Conservation (phyloP, 164 flowering plant species). For the Akebia trifoliata region DNA sequence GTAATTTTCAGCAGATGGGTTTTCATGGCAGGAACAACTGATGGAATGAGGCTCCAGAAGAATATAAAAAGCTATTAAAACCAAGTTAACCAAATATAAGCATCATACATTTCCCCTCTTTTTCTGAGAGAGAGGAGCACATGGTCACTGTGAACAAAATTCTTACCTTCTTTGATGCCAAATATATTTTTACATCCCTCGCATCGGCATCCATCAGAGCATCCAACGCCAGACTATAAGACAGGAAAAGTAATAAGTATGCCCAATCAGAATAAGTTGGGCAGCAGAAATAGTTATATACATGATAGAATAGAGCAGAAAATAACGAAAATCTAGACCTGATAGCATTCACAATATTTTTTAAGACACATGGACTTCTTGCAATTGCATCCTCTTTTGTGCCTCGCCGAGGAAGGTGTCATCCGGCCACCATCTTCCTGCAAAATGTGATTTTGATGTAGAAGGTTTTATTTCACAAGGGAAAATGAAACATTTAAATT, state of each 20-base stretch:
- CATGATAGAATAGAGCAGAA: background rate
- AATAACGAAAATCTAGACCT: constrained; percentile 33
- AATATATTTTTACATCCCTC: constrained; percentile 34
- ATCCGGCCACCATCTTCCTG: constrained; percentile 41
- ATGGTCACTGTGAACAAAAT: background rate
- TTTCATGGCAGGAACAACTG: background rate
- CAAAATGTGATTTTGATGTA: background rate
- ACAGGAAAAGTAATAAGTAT: constrained; percentile 7
- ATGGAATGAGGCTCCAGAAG: background rate
- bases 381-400: constrained; percentile 87
- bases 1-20: too few relatives aligned
- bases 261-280: constrained; percentile 9
- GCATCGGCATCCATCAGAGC: constrained; percentile 43
- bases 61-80: background rate
- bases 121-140: background rate
- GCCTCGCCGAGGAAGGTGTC: constrained; percentile 70
- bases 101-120: background rate
- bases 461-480: background rate
- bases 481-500: background rate
- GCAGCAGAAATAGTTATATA: background rate
- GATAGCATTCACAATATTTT: constrained; percentile 87
- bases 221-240: constrained; percentile 58
- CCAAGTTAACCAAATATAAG: background rate
- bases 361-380: constrained; percentile 80
- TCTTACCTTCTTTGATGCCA: constrained; percentile 63